Evolutionary conservation across 768 basidiomycete genomes (phyloP), one percentile per base, ranked within the genome.

Genomic region (Lactifluus subvellereus): DNA sequence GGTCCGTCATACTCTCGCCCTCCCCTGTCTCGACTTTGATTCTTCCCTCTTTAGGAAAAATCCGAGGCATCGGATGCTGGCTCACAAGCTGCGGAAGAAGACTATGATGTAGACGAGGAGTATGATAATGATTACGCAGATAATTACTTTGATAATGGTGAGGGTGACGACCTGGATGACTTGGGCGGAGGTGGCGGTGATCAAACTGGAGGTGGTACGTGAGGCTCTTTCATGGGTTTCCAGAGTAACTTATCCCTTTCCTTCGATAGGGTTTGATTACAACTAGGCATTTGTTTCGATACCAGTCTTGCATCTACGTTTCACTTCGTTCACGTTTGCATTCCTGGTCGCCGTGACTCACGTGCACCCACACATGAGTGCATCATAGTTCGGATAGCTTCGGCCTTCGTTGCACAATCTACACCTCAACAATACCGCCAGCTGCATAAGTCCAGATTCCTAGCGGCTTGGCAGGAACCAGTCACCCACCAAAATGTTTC

Each of bases 61-160:
- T 88, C 87, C 0, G 82, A 80, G 27, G 85, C 86, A 6, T 89
- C 87, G 35, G 84, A 88, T 16, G 79, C 73, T 30, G 88, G 83
- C 22, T 89, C 88, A 11, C 85, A 87, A 68, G 82, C 73, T 35
- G 80, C 74, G 7, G 84, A 84, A 45, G 85, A 83, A 30, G 90
- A 93, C 72, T 92, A 92, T 70, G 91, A 92, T 66, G 88, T 89
- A 22, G 88, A 92, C 37, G 92, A 95, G 72, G 91, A 92, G 69
- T 91, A 93, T 70, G 91, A 93, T 73, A 92, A 94, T 67, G 91
- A 94, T 66, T 94, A 94, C 65, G 91, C 87, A 3, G 88, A 89
- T 65, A 91, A 94, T 71, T 93, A 94, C 78, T 94, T 94, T 71
- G 91, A 94, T 72, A 92, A 91, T 58, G 91, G 91, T 18, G 91